Conservation (phyloP, 306 rosid genomes). For the Biancaea sappan region DNA sequence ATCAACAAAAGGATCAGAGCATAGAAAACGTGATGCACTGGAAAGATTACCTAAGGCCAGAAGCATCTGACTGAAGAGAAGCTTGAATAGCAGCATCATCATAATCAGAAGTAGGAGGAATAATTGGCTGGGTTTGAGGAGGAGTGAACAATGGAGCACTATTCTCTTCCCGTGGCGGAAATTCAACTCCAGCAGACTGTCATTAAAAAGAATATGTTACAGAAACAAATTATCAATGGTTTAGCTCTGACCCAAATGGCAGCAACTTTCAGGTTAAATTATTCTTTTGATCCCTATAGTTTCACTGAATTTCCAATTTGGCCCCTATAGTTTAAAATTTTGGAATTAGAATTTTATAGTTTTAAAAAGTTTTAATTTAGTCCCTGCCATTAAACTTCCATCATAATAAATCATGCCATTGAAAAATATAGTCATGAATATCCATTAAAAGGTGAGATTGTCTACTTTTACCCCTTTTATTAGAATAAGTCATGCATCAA, state of each 20-base stretch:
- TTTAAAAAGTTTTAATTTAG: too few species aligned
- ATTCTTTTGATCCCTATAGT: too few species aligned
- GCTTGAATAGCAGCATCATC: slow-evolving; percentile 91
- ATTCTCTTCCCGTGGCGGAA: slow-evolving; percentile 69
- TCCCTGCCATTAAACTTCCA: too few species aligned
- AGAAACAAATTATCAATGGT: slow-evolving; percentile 19
- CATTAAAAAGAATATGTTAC: slow-evolving; percentile 17
- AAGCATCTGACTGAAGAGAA: slow-evolving; percentile 89
- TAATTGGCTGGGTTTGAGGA: slow-evolving; percentile 68
- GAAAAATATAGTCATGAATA: too few species aligned
- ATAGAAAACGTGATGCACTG: slow-evolving; percentile 1
- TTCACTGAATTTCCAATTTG: too few species aligned
- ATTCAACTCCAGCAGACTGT: slow-evolving; percentile 74
- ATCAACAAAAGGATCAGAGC: slow-evolving; percentile 23
- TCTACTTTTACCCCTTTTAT: too few species aligned
- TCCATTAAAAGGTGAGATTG: too few species aligned
- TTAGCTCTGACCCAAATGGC: background rate
- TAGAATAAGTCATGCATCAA: background rate
- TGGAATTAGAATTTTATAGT: too few species aligned
- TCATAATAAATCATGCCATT: too few species aligned
- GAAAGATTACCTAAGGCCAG: slow-evolving; percentile 76
- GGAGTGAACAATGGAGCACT: slow-evolving; percentile 74
- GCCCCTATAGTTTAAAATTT: too few species aligned
- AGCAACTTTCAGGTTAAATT: too few species aligned
- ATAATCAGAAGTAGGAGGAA: slow-evolving; percentile 43